Conservation (phyloP, 345 rosid species). For the Eucalyptus cloeziana region DNA sequence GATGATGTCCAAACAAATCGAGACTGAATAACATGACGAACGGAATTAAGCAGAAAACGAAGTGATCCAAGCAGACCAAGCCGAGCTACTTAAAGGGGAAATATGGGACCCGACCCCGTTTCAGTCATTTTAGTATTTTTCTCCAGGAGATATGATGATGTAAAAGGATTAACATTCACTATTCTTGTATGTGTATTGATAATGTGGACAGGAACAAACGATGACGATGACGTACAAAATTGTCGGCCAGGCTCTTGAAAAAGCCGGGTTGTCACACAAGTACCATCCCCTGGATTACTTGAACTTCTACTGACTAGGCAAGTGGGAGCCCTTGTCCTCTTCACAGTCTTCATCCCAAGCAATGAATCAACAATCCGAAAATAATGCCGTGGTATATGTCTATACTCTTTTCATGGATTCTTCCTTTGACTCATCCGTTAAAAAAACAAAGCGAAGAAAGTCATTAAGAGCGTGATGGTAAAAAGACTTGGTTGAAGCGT, state of each 20-base stretch:
- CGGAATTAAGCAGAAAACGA: background rate
- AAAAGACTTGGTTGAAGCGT: background rate
- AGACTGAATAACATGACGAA: background rate
- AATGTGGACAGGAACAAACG: slow-evolving; percentile 35
- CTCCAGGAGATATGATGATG: no score
- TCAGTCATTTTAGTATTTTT: background rate
- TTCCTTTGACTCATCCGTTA: background rate
- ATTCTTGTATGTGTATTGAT: background rate
- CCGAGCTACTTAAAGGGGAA: background rate
- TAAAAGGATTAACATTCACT: background rate
- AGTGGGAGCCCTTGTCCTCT: slow-evolving; percentile 16
- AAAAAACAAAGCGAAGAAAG: fast-evolving
- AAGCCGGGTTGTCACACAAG: slow-evolving; percentile 17
- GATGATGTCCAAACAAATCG: background rate
- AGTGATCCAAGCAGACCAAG: background rate
- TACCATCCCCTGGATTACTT: slow-evolving; percentile 45
- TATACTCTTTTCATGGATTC: background rate
- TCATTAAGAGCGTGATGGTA: background rate
- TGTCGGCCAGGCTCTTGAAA: slow-evolving; percentile 24
- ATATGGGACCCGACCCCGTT: background rate
- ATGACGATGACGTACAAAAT: slow-evolving; percentile 57
- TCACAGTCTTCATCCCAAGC: background rate
- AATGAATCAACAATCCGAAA: background rate
- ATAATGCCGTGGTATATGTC: slow-evolving; percentile 18
- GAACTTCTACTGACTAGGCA: slow-evolving; percentile 66